These are phyloP conservation scores for Brassica nigra DNA, from an alignment of 345 rosid genomes.

Conservation along the genomic window DNA sequence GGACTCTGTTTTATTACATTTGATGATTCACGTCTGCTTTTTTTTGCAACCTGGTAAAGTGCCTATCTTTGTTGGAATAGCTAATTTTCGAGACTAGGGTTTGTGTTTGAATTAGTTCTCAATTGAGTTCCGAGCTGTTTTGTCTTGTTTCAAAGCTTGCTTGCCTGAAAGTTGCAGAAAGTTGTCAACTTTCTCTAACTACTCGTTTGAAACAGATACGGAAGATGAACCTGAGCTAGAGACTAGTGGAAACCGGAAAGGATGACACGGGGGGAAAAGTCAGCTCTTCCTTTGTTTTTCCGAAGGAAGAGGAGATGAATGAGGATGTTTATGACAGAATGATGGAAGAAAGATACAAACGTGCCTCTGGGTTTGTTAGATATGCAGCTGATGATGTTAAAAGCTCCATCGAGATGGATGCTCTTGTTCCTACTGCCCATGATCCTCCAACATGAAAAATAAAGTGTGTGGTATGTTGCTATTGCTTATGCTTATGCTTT, in stretches of 20 bases:
- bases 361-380: constrained; percentile 51
- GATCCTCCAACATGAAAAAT: constrained; percentile 88
- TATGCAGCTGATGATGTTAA: constrained; percentile 67
- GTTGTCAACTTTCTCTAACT: constrained; percentile 4
- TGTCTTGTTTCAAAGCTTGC: not conserved
- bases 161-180: not conserved
- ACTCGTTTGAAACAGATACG: constrained; percentile 43
- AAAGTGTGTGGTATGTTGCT: constrained; percentile 72
- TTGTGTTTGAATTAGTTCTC: not conserved
- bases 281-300: constrained; percentile 50
- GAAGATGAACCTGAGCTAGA: constrained; percentile 53
- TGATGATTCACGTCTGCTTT: not conserved
- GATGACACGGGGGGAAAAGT: constrained; percentile 45
- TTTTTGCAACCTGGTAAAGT: not conserved
- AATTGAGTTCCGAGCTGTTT: not conserved
- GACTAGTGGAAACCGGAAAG: constrained; percentile 37
- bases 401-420: constrained; percentile 57
- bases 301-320: constrained; percentile 76
- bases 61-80: not conserved
- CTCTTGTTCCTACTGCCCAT: constrained; percentile 47
- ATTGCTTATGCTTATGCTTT: not conserved
- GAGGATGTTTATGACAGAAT: constrained; percentile 83
- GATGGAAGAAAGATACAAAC: constrained; percentile 79
- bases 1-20: not conserved
- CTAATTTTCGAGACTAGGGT: not conserved